A percentile compares a stretch with the other conserved stretches of the same genome.
Conservation (phyloP, 768 basidiomycete genomes). For the Asterophora parasitica region DNA sequence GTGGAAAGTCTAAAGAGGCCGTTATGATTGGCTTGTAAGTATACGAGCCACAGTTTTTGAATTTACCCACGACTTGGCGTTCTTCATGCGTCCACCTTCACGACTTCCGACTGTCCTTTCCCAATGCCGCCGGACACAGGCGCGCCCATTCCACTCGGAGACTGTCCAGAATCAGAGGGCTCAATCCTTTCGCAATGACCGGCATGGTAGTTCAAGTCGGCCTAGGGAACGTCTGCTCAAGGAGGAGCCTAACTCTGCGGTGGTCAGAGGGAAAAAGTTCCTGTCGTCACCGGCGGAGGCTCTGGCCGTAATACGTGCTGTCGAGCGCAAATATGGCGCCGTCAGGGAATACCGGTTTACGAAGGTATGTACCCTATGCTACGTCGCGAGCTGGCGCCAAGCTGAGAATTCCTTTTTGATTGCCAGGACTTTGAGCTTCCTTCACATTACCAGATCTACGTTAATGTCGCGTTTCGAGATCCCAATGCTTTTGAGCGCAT, state of each 20-base stretch:
- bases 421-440: constrained; percentile 44
- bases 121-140: neutral
- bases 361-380: constrained; percentile 29
- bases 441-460: constrained; percentile 36
- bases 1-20: too few relatives aligned
- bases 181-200: neutral
- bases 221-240: neutral
- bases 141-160: constrained; percentile 6
- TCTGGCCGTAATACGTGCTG: constrained; percentile 44
- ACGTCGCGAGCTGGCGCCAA: neutral
- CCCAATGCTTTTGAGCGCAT: constrained; percentile 35
- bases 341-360: constrained; percentile 38
- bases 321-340: constrained; percentile 53
- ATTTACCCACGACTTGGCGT: constrained; percentile 14
- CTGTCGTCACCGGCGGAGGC: constrained; percentile 43
- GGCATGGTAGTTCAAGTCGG: neutral
- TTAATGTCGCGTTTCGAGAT: constrained; percentile 43
- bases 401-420: neutral
- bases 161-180: neutral
- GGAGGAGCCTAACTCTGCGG: constrained; percentile 23
- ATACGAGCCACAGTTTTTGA: constrained; percentile 3
- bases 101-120: neutral
- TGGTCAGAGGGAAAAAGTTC: constrained; percentile 31
- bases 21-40: neutral
- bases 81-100: constrained; percentile 7